Evolutionary conservation across 2,329 filamentous ascomycete genomes (phyloP).

Genomic region (Moelleriella libera): DNA sequence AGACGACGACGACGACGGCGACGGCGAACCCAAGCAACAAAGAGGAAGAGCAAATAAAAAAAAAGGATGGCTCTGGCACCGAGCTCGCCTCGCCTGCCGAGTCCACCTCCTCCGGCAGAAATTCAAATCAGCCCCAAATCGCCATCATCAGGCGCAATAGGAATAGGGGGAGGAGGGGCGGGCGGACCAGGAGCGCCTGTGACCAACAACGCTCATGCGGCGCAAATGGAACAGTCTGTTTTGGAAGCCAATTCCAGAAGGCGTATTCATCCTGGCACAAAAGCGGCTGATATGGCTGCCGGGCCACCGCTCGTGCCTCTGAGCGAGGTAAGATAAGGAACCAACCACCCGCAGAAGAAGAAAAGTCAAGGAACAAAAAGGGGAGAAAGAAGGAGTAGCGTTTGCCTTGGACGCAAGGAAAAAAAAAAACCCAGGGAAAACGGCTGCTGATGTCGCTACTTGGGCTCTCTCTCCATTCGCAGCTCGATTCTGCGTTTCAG

Average conservation of each 20-base stretch:
- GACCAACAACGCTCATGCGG: constrained; percentile 29
- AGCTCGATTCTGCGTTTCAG: constrained; percentile 96
- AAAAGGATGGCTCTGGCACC: constrained; percentile 45
- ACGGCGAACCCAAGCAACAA: not conserved
- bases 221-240: constrained; percentile 47
- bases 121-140: constrained; percentile 79
- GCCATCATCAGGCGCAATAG: constrained; percentile 43
- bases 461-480: not conserved
- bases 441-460: no score
- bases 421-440: no score
- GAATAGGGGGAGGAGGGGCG: no score
- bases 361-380: not conserved
- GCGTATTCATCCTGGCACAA: constrained; percentile 84
- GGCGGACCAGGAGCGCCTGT: no score
- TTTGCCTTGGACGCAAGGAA: not conserved
- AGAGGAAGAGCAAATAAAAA: not conserved
- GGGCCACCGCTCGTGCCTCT: constrained; percentile 81
- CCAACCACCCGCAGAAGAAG: not conserved
- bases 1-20: not conserved
- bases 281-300: constrained; percentile 80
- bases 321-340: constrained; percentile 48
- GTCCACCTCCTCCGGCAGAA: constrained; percentile 86
- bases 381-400: not conserved
- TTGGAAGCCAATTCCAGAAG: constrained; percentile 64
- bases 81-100: constrained; percentile 83